These are phyloP conservation scores for Sistotremastrum niveocremeum DNA, from an alignment of 768 basidiomycete species.

Conservation along the genomic window DNA sequence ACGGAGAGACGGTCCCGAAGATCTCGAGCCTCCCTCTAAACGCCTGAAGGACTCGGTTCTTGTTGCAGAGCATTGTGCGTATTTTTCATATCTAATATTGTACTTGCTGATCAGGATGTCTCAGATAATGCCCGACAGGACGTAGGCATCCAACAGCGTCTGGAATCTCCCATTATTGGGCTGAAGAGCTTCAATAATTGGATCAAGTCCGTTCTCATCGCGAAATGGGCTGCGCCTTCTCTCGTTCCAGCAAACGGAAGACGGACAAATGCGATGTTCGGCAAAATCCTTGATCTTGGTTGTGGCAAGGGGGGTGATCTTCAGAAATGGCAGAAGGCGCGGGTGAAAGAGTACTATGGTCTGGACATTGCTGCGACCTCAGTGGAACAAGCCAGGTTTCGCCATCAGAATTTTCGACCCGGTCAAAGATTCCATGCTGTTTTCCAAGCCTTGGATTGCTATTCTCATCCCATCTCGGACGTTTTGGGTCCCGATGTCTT, in stretches of 20 bases:
- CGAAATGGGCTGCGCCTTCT: constrained; percentile 70
- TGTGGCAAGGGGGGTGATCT: constrained; percentile 99
- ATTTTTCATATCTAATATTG: constrained; percentile 1
- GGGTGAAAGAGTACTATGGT: constrained; percentile 63
- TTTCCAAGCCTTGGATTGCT: constrained; percentile 87
- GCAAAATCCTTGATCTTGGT: constrained; percentile 89
- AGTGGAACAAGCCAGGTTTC: constrained; percentile 69
- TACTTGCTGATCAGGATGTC: background rate
- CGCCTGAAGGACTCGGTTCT: constrained; percentile 56
- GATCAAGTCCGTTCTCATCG: constrained; percentile 96
- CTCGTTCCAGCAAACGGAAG: constrained; percentile 25
- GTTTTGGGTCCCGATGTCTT: constrained; percentile 53
- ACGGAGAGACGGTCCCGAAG: constrained; percentile 22
- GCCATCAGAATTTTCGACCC: constrained; percentile 42
- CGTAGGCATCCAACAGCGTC: constrained; percentile 72
- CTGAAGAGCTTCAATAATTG: constrained; percentile 98
- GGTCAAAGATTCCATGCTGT: constrained; percentile 54
- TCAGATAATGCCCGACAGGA: constrained; percentile 90
- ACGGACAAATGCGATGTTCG: constrained; percentile 22
- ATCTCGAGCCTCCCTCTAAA: constrained; percentile 28
- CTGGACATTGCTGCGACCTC: constrained; percentile 86
- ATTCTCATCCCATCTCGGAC: constrained; percentile 52
- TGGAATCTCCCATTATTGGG: constrained; percentile 88
- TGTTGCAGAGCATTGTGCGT: constrained; percentile 69
- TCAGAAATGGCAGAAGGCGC: constrained; percentile 87